Conservation (phyloP, 176 grass and related monocot species). For the Elymus sibiricus region DNA sequence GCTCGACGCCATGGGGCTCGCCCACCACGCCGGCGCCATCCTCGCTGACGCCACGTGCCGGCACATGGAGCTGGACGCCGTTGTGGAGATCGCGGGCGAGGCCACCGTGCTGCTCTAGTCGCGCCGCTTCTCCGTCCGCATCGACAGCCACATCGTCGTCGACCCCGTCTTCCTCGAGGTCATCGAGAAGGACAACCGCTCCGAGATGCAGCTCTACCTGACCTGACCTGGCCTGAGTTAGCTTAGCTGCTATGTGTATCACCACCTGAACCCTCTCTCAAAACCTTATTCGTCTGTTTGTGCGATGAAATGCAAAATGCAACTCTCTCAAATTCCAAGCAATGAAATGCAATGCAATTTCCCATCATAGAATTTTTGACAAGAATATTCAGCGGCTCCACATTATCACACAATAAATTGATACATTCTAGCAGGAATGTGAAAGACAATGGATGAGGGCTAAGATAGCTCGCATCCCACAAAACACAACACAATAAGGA, state of each 20-base stretch:
- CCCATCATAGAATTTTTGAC: background rate
- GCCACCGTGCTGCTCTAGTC: slow-evolving; percentile 51
- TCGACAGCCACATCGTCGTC: slow-evolving; percentile 71
- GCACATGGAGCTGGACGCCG: slow-evolving; percentile 65
- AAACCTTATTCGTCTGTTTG: background rate
- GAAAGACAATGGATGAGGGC: slow-evolving; percentile 16
- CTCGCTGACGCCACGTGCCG: slow-evolving; percentile 49
- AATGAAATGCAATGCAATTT: background rate
- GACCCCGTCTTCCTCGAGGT: slow-evolving; percentile 75
- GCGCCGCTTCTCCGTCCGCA: slow-evolving; percentile 58
- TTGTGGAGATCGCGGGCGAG: slow-evolving; percentile 55
- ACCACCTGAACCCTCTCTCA: background rate
- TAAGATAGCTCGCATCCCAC: slow-evolving; percentile 41
- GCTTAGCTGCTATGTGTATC: background rate
- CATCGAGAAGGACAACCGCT: slow-evolving; percentile 60
- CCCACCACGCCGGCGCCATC: slow-evolving; percentile 46
- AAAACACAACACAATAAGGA: slow-evolving; percentile 30
- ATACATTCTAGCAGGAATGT: background rate
- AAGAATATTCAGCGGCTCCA: background rate
- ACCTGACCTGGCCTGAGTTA: background rate
- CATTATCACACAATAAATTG: background rate
- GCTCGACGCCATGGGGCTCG: slow-evolving; percentile 62
- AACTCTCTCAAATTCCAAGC: background rate
- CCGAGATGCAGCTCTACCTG: slow-evolving; percentile 54
- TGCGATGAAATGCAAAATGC: background rate